A percentile compares a stretch with the other conserved stretches of the same genome.
Evolutionary conservation across 1,284 basidiomycete species (phyloP).

Genomic region (Kwoniella shivajii): DNA sequence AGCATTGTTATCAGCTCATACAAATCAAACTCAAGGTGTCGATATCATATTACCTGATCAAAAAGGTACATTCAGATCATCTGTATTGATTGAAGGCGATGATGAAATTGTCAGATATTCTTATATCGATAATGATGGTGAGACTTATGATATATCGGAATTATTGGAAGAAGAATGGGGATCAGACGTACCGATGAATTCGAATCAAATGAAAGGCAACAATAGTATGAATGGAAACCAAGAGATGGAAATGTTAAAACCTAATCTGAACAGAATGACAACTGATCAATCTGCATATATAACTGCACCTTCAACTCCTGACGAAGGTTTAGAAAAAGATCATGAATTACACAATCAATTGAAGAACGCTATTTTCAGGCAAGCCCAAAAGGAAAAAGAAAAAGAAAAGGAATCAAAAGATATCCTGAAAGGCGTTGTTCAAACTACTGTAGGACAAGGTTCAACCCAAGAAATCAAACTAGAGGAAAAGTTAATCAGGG

Average conservation of each 20-base stretch:
- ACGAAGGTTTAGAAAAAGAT: constrained; percentile 48
- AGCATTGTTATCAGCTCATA: constrained; percentile 78
- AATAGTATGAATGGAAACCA: no score
- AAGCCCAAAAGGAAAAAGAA: not conserved
- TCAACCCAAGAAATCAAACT: constrained; percentile 57
- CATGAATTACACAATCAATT: not conserved
- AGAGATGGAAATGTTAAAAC: constrained; percentile 16
- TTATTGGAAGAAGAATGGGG: constrained; percentile 85
- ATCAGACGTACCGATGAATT: constrained; percentile 45
- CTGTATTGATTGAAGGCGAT: constrained; percentile 58
- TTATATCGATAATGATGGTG: constrained; percentile 81
- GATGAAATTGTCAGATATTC: constrained; percentile 81
- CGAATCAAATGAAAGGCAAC: no score
- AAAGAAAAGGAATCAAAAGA: constrained; percentile 54
- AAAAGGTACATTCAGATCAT: constrained; percentile 80
- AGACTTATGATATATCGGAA: constrained; percentile 86
- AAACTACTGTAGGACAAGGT: constrained; percentile 16
- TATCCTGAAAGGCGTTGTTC: constrained; percentile 63
- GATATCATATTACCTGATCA: constrained; percentile 77
- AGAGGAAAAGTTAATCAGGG: constrained; percentile 73
- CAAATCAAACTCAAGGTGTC: constrained; percentile 79
- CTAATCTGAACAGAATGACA: constrained; percentile 25
- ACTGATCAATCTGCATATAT: constrained; percentile 42
- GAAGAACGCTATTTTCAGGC: no score
- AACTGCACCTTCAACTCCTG: constrained; percentile 44